Conservation (phyloP, 768 basidiomycete species). For the Leccinum incarnatum region DNA sequence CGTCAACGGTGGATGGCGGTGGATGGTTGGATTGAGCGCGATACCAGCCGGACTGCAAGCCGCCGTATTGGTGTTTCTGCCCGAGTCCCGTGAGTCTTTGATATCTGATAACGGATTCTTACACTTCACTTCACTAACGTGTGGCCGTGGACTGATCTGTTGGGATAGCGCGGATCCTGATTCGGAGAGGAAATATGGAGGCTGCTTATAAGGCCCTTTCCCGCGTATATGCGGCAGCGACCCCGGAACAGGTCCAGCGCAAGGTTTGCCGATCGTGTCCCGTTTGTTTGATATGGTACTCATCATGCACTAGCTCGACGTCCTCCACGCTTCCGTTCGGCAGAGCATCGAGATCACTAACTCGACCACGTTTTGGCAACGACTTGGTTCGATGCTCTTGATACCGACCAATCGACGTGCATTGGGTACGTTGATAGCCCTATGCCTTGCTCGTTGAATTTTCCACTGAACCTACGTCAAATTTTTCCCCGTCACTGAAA, state of each 20-base stretch:
- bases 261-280: constrained; percentile 40
- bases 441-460: not conserved
- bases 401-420: constrained; percentile 65
- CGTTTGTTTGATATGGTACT: not conserved
- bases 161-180: constrained; percentile 55
- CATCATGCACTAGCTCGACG: constrained; percentile 42
- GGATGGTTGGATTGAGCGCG: constrained; percentile 78
- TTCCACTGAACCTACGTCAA: not conserved
- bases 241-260: constrained; percentile 58
- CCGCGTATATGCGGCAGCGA: constrained; percentile 69
- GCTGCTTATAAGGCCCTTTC: constrained; percentile 54
- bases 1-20: constrained; percentile 68
- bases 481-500: not conserved
- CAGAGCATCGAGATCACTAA: constrained; percentile 61
- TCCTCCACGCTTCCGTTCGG: constrained; percentile 57
- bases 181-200: constrained; percentile 51
- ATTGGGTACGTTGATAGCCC: constrained; percentile 45
- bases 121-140: not conserved
- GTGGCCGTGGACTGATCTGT: not conserved
- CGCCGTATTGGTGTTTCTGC: constrained; percentile 58
- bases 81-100: constrained; percentile 67
- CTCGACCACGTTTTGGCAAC: constrained; percentile 58
- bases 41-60: constrained; percentile 67
- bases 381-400: constrained; percentile 51
- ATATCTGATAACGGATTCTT: not conserved